Conservation (phyloP, 2,329 filamentous ascomycete species). For the Aspergillus fumigatiaffinis region DNA sequence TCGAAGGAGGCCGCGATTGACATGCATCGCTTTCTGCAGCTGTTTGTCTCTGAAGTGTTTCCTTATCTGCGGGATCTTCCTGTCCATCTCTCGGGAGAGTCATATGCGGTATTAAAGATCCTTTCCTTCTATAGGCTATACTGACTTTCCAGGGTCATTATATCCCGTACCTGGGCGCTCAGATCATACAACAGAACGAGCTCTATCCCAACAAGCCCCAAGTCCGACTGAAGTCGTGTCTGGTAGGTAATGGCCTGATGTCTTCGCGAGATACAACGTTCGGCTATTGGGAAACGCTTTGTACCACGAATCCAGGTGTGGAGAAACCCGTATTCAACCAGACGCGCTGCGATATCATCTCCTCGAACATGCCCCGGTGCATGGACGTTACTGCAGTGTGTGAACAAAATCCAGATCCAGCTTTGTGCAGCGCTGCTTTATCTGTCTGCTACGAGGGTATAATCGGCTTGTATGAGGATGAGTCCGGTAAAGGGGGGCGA, state of each 20-base stretch:
- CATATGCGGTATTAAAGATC: conserved; percentile 37
- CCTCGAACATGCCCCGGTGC: conserved; percentile 44
- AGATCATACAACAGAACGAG: conserved; percentile 45
- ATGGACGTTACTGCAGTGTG: conserved; percentile 41
- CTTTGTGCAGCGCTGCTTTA: conserved; percentile 14
- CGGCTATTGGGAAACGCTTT: conserved; percentile 47
- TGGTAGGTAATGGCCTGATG: conserved; percentile 47
- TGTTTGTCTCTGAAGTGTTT: conserved; percentile 46
- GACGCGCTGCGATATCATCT: conserved; percentile 46
- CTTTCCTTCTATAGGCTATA: neutral
- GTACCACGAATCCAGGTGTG: conserved; percentile 45
- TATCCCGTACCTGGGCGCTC: conserved; percentile 42
- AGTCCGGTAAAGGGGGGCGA: conserved; percentile 16
- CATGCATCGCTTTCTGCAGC: conserved; percentile 48
- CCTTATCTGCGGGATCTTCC: conserved; percentile 37
- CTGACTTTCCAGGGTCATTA: conserved; percentile 42
- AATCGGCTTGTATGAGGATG: conserved; percentile 17
- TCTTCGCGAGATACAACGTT: conserved; percentile 39
- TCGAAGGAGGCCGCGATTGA: conserved; percentile 46
- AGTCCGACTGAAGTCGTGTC: conserved; percentile 42
- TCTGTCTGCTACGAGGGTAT: conserved; percentile 14
- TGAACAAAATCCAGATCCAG: conserved; percentile 11
- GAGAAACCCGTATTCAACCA: conserved; percentile 42
- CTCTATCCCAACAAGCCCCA: conserved; percentile 36
- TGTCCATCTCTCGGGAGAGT: conserved; percentile 48